Evolutionary conservation across 2,329 filamentous ascomycete species (phyloP), one percentile per base, ranked within the genome.

Genomic region (Colletotrichum endophyticum): DNA sequence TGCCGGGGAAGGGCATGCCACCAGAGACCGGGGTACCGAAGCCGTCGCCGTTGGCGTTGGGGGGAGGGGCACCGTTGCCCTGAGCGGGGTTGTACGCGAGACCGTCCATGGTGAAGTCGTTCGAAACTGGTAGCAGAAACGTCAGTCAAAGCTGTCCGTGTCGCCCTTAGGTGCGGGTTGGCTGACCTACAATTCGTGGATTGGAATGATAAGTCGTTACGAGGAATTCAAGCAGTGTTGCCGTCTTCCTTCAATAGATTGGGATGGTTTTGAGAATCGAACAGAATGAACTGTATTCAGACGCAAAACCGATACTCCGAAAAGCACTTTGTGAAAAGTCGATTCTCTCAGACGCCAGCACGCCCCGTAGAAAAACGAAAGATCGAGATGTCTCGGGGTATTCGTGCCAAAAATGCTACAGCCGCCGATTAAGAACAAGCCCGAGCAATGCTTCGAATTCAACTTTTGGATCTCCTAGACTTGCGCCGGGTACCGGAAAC

Each of bases 341-440:
- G 82, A 80, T 78, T 84, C 79, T 84, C 80, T 81, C 49, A 82
- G 82, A 86, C 84, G 83, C 85, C 84, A 80, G 84, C 84, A 86
- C 85, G 84, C 85, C 84, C 80, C 81, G 80, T 81, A 61, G 78
- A 80, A 73, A 67, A 73, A 79, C 81, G 66, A 72, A 70, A 78
- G 59, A 66, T 75, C 28, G 72, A 78, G 59, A 69, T 73, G 59
- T 61, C 62, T 69, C 64, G 61, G 72, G 69, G 56, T 76, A 73
- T 71, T 76, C 69, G 77, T 76, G 76, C 69, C 61, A 59, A 61
- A 76, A 76, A 76, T 71, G 67, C 63, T 73, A 68, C 59, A 75
- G 77, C 68, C 72, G 76, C 72, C 76, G 67, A 76, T 62, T 68
- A 75, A 73, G 66, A 68, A 73, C 71, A 78, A 75, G 66, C 64